Evolutionary conservation across 306 rosid genomes (phyloP), one percentile per base, ranked within the genome.

Genomic region (Prunus mume): DNA sequence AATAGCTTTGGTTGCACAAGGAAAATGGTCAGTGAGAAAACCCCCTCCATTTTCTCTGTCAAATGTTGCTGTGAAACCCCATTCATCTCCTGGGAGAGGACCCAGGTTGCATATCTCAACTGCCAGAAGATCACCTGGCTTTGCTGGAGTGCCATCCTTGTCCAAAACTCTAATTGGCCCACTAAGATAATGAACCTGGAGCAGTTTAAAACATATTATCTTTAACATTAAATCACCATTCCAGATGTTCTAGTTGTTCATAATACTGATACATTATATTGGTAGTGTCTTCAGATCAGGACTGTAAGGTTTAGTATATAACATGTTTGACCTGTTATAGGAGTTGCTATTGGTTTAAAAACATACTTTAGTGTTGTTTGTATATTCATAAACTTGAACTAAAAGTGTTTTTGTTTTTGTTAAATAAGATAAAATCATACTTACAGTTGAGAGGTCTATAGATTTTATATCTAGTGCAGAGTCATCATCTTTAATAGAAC

Each of bases 41-140:
- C 97, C 92, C 41, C 98, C 93, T 20, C 96, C 97, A 84, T 92
- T 95, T 86, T 95, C 97, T 84, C 96, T 86, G 86, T 95, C 98
- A 81, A 92, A 92, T 27, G 91, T 88, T 65, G 92, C 97, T 28
- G 97, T 95, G 62, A 65, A 95, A 41, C 98, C 97, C 98, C 97
- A 90, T 86, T 95, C 97, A 89, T 92, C 97, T 46, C 93, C 97
- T 0, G 92, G 89, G 0, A 95, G 90, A 68, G 97, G 98, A 83
- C 98, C 98, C 85, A 95, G 82, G 87, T 90, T 87, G 88, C 91
- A 87, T 78, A 89, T 95, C 75, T 95, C 96, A 55, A 92, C 96
- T 9, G 77, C 93, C 81, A 95, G 88, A 73, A 95, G 83, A 88
- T 95, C 97, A 28, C 97, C 97, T 11, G 97, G 90, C 88, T 81